Conservation (phyloP, 1,284 basidiomycete genomes). For the Hypsizygus ulmarius region DNA sequence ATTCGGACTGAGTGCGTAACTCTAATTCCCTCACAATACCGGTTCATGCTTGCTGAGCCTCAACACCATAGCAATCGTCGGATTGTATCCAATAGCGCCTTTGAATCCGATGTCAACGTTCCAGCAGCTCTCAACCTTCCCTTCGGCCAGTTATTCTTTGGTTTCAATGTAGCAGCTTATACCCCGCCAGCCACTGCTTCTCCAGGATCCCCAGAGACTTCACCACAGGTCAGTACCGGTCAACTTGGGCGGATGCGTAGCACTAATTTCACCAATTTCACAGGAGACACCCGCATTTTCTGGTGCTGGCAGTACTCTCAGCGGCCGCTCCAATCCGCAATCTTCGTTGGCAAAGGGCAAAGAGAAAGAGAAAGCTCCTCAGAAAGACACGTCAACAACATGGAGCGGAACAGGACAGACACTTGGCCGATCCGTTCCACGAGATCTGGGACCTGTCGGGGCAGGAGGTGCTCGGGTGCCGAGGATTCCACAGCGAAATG, state of each 20-base stretch:
- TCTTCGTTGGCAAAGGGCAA: slow-evolving; percentile 47
- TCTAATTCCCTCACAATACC: not conserved
- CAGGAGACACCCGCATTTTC: slow-evolving; percentile 43
- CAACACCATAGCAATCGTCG: slow-evolving; percentile 64
- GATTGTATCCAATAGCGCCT: slow-evolving; percentile 81
- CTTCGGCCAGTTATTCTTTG: slow-evolving; percentile 93
- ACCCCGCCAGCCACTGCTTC: slow-evolving; percentile 45
- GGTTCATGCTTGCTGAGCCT: slow-evolving; percentile 9
- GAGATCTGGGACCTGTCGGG: slow-evolving; percentile 43
- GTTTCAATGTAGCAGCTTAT: slow-evolving; percentile 78
- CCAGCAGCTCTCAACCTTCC: slow-evolving; percentile 91
- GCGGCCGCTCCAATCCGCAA: slow-evolving; percentile 38
- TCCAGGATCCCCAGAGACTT: slow-evolving; percentile 21
- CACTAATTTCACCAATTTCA: slow-evolving; percentile 7
- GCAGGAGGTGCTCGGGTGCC: slow-evolving; percentile 53
- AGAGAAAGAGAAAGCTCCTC: slow-evolving; percentile 42
- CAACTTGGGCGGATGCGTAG: not conserved
- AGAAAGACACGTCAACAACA: slow-evolving; percentile 27
- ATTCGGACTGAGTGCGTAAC: slow-evolving; percentile 78
- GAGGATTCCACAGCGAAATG: slow-evolving; percentile 36
- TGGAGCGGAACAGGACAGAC: slow-evolving; percentile 61
- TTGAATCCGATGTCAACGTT: slow-evolving; percentile 76
- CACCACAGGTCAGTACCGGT: slow-evolving; percentile 24
- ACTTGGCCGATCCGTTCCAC: slow-evolving; percentile 42
- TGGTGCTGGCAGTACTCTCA: slow-evolving; percentile 54